Percentiles rank a stretch among this genome's conserved stretches.
Evolutionary conservation across 345 rosid genomes (phyloP).

Genomic region (Durio zibethinus): DNA sequence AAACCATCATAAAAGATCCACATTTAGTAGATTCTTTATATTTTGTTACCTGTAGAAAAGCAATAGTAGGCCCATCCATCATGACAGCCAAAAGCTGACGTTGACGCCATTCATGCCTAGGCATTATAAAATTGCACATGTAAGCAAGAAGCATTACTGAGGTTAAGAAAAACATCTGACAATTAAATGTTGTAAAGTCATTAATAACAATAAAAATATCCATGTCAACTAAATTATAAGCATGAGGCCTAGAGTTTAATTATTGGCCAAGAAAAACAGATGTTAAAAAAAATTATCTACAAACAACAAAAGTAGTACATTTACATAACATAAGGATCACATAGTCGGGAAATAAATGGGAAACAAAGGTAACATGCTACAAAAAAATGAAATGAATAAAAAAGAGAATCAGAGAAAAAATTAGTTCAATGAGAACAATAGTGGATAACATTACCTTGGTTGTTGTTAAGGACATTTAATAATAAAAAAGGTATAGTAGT

Average conservation of each 20-base stretch:
- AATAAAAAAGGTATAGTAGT: no score
- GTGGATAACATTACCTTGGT: constrained; percentile 52
- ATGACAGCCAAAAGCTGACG: constrained; percentile 71
- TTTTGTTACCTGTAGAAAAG: constrained; percentile 88
- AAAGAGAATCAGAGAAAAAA: neutral
- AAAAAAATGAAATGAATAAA: constrained; percentile 6
- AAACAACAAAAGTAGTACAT: constrained; percentile 43
- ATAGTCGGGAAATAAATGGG: constrained; percentile 36
- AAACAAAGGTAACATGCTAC: constrained; percentile 5
- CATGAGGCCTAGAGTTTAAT: neutral
- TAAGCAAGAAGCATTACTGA: constrained; percentile 12
- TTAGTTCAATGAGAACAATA: constrained; percentile 12
- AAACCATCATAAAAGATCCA: constrained; percentile 78
- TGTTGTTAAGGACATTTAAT: no score
- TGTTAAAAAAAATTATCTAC: neutral
- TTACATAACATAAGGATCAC: constrained; percentile 76
- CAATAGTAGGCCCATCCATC: constrained; percentile 82
- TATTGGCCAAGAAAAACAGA: constrained; percentile 1
- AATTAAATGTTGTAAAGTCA: neutral
- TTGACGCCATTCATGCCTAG: constrained; percentile 79
- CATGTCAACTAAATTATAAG: constrained; percentile 1
- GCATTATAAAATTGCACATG: constrained; percentile 29
- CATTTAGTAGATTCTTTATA: constrained; percentile 66
- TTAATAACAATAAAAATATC: neutral
- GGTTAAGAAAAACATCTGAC: neutral